Evolutionary conservation across 2,329 filamentous ascomycete genomes (phyloP).

Genomic region (Colletotrichum brevisporum): DNA sequence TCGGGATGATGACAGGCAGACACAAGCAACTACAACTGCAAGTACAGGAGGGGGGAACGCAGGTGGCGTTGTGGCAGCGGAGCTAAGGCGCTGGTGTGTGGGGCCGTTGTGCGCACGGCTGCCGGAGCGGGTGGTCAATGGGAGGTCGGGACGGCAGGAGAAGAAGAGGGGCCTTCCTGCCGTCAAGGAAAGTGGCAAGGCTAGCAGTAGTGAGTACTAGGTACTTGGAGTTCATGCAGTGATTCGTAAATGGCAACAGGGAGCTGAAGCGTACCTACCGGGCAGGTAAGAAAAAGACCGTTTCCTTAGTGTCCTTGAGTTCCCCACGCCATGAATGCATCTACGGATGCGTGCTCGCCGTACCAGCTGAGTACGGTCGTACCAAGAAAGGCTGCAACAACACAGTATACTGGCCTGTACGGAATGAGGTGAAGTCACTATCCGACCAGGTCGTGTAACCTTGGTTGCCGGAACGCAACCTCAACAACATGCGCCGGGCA

Average conservation of each 20-base stretch:
- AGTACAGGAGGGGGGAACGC: too few species aligned
- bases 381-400: too few species aligned
- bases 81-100: not conserved
- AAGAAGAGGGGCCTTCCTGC: not conserved
- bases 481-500: constrained; percentile 1
- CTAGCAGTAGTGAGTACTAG: not conserved
- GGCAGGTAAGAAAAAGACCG: too few species aligned
- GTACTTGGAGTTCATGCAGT: too few species aligned
- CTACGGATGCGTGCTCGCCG: too few species aligned
- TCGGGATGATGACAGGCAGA: too few species aligned
- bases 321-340: too few species aligned
- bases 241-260: not conserved
- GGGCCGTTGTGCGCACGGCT: constrained; percentile 12
- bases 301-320: too few species aligned
- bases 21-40: too few species aligned
- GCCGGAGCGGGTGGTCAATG: constrained; percentile 8
- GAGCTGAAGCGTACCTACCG: too few species aligned
- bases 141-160: not conserved
- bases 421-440: not conserved
- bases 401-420: too few species aligned
- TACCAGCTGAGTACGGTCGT: too few species aligned
- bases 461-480: not conserved
- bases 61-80: constrained; percentile 4
- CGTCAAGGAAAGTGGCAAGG: not conserved
- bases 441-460: constrained; percentile 13